A percentile compares a stretch with the other conserved stretches of the same genome.
Evolutionary conservation across 192 early-diverging fungal species (phyloP).

Genomic region (Coemansia biformis): DNA sequence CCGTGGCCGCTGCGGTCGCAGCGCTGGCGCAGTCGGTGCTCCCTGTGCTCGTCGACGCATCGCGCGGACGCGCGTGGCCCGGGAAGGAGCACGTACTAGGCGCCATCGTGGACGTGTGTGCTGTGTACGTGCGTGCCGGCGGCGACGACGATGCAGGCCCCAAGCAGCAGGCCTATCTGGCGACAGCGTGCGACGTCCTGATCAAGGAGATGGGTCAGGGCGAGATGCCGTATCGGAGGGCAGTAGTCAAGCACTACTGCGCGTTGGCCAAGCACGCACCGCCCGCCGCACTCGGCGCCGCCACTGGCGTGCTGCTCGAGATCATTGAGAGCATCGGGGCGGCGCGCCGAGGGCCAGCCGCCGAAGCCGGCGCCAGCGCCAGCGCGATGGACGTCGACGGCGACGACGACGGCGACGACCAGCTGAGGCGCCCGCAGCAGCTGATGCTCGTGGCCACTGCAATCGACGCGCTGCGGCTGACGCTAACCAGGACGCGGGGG

Average conservation of each 20-base stretch:
- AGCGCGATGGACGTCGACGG: conserved; percentile 10
- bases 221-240: conserved; percentile 22
- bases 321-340: conserved; percentile 2
- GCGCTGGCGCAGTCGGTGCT: conserved; percentile 16
- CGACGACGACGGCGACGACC: conserved; percentile 14
- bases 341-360: not conserved
- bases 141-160: not conserved
- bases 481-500: conserved; percentile 10
- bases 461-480: conserved; percentile 19
- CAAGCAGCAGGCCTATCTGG: not conserved
- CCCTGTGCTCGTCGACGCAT: conserved; percentile 17
- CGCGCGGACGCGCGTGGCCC: conserved; percentile 34
- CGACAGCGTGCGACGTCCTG: conserved; percentile 19
- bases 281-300: conserved; percentile 14
- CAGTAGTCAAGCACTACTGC: conserved; percentile 16
- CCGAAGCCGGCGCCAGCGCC: no score
- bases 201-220: conserved; percentile 23
- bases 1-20: not conserved
- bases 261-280: conserved; percentile 11
- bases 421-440: conserved; percentile 30
- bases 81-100: conserved; percentile 41
- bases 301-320: conserved; percentile 11
- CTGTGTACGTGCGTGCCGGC: conserved; percentile 1
- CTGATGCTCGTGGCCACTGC: conserved; percentile 33
- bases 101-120: conserved; percentile 27